Base-by-base conservation (phyloP, 2,329 filamentous ascomycete genomes). In the Beauveria pseudobassiana region DNA sequence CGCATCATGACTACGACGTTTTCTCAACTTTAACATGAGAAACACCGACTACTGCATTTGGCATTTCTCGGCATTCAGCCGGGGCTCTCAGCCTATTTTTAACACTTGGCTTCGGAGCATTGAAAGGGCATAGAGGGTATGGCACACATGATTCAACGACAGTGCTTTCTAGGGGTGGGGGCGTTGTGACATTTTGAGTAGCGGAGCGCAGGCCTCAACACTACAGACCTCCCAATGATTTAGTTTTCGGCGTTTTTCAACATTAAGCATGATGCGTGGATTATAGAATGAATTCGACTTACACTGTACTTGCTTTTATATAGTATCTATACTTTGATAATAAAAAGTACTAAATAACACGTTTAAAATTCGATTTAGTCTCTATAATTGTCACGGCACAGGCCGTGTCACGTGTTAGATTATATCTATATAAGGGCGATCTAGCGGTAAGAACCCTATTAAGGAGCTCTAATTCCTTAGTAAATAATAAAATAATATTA, bases 271-370 rank as follows among this genome's bases (percentile, higher is more conserved):
- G 55, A 58, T 58, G 55, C 55, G 55, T 49, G 34, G 40, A 38
- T 38, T 14, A 14, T 42, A 18, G 43, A 20, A 6, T 45, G 51
- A 24, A 53, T 62, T 57, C 14, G 24, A 20, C 24, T 38, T 50
- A 14, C 26, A 24, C 56, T 42, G 64, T 58, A 63, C 60, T 64
- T 55, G 30, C 50, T 65, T 60, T 61, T 65, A 65, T 62, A 70
- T 69, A 66, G 76, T 77, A 73, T 71, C 70, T 63, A 70, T 67
- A 67, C 67, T 69, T 72, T 73, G 73, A 72, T 71, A 67, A 63
- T 38, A 24, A 69, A 63, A 68, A 69, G 65, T 38, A 63, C 26
- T 49, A 10, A 51, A 38, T 14, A 48, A 38, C 34, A 38, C 16
- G 34, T 16, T 38, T 14, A 16, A 16, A 38, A 6, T 6, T 3